Percentiles rank a stretch among this genome's conserved stretches.
Conservation (phyloP, 495 filamentous ascomycete genomes). For the Xylaria grammica region DNA sequence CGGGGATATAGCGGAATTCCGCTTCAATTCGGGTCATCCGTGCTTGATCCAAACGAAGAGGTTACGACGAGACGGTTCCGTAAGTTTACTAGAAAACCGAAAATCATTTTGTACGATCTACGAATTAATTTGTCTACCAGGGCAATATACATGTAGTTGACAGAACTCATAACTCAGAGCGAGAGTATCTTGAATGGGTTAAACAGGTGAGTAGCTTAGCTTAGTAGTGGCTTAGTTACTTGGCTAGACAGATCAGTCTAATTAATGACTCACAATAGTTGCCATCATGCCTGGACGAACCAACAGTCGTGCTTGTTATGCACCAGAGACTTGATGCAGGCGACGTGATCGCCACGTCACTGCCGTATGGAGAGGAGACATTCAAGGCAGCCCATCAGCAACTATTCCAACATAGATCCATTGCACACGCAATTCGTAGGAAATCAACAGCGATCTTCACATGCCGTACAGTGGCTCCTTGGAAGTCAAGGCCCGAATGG, state of each 20-base stretch:
- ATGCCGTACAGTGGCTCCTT: not conserved
- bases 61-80: not conserved
- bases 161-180: not conserved
- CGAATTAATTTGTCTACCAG: not conserved
- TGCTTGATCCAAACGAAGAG: not conserved
- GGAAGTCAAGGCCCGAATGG: conserved; percentile 5
- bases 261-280: not conserved
- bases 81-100: not conserved
- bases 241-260: not conserved
- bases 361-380: conserved; percentile 14
- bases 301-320: conserved; percentile 13
- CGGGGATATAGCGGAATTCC: not conserved
- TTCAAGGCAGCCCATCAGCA: not conserved
- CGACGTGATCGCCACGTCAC: conserved; percentile 2
- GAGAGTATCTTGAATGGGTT: not conserved
- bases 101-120: not conserved
- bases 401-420: conserved; percentile 23
- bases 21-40: not conserved
- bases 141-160: not conserved
- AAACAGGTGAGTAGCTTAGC: not conserved
- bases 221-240: not conserved
- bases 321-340: conserved; percentile 6
- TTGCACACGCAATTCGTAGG: conserved; percentile 4
- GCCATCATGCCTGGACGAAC: not conserved
- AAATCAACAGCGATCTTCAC: conserved; percentile 14